These are phyloP conservation scores for Claviceps pusilla DNA, from an alignment of 2,329 filamentous ascomycete genomes.

Conservation along the genomic window DNA sequence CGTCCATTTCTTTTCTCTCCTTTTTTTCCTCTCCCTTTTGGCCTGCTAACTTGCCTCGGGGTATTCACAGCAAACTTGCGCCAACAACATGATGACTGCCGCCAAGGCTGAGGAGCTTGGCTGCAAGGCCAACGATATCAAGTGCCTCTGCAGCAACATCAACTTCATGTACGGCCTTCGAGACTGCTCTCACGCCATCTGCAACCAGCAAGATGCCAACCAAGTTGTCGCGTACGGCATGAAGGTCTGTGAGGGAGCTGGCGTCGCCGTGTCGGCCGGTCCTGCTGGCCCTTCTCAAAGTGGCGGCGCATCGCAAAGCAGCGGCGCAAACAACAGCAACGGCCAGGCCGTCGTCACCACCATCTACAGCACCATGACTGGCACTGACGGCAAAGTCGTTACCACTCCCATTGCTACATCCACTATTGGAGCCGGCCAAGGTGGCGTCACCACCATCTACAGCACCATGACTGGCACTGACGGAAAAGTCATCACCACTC, in stretches of 20 bases:
- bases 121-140: slow-evolving; percentile 26
- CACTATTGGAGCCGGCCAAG: slow-evolving; percentile 11
- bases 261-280: slow-evolving; percentile 18
- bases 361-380: slow-evolving; percentile 21
- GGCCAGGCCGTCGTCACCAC: slow-evolving; percentile 13
- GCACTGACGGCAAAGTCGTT: slow-evolving; percentile 18
- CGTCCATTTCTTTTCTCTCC: background rate
- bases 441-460: slow-evolving; percentile 19
- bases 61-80: slow-evolving; percentile 29
- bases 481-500: slow-evolving; percentile 18
- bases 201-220: slow-evolving; percentile 21
- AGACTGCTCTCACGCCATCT: slow-evolving; percentile 34
- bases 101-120: slow-evolving; percentile 28
- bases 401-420: slow-evolving; percentile 24
- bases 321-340: too few species aligned
- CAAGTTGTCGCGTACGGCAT: slow-evolving; percentile 25
- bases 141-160: slow-evolving; percentile 31
- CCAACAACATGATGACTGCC: slow-evolving; percentile 33
- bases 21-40: too few species aligned
- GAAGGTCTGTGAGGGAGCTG: slow-evolving; percentile 22
- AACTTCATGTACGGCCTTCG: slow-evolving; percentile 35
- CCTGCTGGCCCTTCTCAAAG: slow-evolving; percentile 1
- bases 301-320: background rate
- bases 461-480: slow-evolving; percentile 21
- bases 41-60: slow-evolving; percentile 2